A percentile compares a stretch with the other conserved stretches of the same genome.
These are phyloP conservation scores for Stagonosporopsis cucurbitacearum DNA, from an alignment of 2,329 filamentous ascomycete species.

Conservation along the genomic window DNA sequence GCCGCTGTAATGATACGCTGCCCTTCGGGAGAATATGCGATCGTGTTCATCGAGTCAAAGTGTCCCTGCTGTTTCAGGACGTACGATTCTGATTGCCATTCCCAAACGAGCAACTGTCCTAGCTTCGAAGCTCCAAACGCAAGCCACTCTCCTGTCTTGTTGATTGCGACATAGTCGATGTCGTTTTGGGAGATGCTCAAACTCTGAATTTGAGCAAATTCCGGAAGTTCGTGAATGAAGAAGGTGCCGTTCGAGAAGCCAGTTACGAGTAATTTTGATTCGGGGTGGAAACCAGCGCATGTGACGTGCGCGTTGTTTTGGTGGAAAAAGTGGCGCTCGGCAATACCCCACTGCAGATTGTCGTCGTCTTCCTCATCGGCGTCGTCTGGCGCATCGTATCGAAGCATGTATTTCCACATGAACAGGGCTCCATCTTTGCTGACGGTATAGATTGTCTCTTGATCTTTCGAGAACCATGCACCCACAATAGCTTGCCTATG, in stretches of 20 bases:
- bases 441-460: conserved; percentile 94
- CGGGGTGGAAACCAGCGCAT: conserved; percentile 87
- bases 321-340: conserved; percentile 91
- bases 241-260: conserved; percentile 96
- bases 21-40: conserved; percentile 92
- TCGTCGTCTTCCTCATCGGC: conserved; percentile 66
- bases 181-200: conserved; percentile 94
- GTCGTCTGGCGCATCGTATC: conserved; percentile 62
- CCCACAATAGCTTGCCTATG: conserved; percentile 89
- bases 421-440: conserved; percentile 98
- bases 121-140: conserved; percentile 95
- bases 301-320: conserved; percentile 85
- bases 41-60: conserved; percentile 91
- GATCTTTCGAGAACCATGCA: conserved; percentile 96
- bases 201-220: conserved; percentile 94
- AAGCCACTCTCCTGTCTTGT: conserved; percentile 93
- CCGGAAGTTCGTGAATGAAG: conserved; percentile 91
- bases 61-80: conserved; percentile 98
- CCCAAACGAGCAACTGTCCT: conserved; percentile 97
- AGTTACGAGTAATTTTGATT: conserved; percentile 89
- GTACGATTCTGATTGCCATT: conserved; percentile 99
- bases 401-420: conserved; percentile 81
- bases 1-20: conserved; percentile 91
- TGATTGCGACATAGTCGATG: conserved; percentile 93
- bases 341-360: conserved; percentile 86